Conservation (phyloP, 495 filamentous ascomycete species). For the Penicillium flavigenum region DNA sequence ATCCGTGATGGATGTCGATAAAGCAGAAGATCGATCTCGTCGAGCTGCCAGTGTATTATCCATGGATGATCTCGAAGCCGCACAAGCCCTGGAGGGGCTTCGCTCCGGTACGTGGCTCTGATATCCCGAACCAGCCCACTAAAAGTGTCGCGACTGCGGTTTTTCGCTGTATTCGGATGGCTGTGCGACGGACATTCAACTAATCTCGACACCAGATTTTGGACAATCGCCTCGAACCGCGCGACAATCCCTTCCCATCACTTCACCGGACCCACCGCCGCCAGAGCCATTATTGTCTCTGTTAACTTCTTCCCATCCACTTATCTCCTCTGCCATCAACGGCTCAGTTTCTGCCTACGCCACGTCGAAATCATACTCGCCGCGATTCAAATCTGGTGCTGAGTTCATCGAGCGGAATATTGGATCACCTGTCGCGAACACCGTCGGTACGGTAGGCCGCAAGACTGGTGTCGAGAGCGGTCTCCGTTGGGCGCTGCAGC, state of each 20-base stretch:
- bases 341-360: conserved; percentile 79
- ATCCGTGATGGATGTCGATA: conserved; percentile 45
- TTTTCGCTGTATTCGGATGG: conserved; percentile 1
- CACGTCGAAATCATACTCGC: conserved; percentile 81
- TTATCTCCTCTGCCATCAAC: conserved; percentile 76
- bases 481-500: conserved; percentile 70
- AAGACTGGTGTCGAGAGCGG: conserved; percentile 82
- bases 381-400: conserved; percentile 76
- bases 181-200: conserved; percentile 11
- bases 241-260: conserved; percentile 26
- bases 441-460: conserved; percentile 74
- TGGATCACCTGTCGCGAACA: conserved; percentile 74
- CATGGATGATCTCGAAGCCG: conserved; percentile 85
- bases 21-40: conserved; percentile 43
- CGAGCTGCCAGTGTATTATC: conserved; percentile 55
- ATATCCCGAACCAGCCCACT: conserved; percentile 16
- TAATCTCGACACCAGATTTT: conserved; percentile 29
- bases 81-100: conserved; percentile 81
- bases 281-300: conserved; percentile 77
- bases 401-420: conserved; percentile 85
- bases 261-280: conserved; percentile 29
- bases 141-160: background rate
- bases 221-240: conserved; percentile 36
- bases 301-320: conserved; percentile 74
- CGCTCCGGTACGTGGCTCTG: conserved; percentile 63